Evolutionary conservation across 768 basidiomycete genomes (phyloP).

Genomic region (Rhizopogon vulgaris): DNA sequence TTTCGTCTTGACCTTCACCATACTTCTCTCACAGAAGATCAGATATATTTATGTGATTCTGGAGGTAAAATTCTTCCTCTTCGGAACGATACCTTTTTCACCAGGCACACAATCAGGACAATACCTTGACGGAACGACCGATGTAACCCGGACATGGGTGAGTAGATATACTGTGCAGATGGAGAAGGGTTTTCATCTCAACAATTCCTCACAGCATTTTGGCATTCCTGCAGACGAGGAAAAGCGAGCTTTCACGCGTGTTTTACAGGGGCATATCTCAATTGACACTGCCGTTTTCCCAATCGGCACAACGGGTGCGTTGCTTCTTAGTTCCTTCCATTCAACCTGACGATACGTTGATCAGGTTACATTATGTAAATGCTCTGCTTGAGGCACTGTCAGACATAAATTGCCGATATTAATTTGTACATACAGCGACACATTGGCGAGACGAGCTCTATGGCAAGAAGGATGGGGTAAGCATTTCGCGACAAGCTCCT

Average conservation of each 20-base stretch:
- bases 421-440: constrained; percentile 45
- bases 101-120: constrained; percentile 44
- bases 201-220: constrained; percentile 60
- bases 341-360: not conserved
- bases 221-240: constrained; percentile 79
- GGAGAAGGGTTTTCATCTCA: not conserved
- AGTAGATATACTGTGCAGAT: constrained; percentile 10
- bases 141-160: constrained; percentile 87
- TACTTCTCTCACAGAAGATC: constrained; percentile 28
- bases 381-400: not conserved
- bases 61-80: constrained; percentile 47
- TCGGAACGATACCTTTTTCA: not conserved
- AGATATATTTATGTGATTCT: constrained; percentile 80
- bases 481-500: constrained; percentile 12
- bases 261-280: constrained; percentile 86
- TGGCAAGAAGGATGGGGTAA: constrained; percentile 87
- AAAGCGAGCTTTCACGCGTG: constrained; percentile 84
- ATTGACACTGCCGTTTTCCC: constrained; percentile 87
- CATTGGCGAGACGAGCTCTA: constrained; percentile 69
- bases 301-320: constrained; percentile 63
- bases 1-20: not conserved
- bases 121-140: constrained; percentile 91
- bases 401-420: not conserved
- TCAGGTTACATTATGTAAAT: constrained; percentile 53
- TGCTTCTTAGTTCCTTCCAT: not conserved